Base-by-base conservation (phyloP, 805 yeast genomes). In the Limtongia smithiae region DNA sequence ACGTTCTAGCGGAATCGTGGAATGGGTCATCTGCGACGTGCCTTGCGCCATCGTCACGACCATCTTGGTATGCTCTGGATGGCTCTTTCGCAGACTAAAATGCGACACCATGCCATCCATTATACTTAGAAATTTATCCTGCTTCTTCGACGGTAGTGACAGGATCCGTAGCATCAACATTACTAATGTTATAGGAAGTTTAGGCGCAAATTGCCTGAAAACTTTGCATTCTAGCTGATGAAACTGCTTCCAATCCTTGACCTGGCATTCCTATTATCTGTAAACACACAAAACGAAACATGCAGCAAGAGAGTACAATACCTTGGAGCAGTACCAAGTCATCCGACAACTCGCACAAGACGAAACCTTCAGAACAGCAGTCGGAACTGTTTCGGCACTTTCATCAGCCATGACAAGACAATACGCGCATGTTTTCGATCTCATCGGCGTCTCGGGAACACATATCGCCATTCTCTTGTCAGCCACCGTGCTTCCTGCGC, bases 281-380 rank as follows among this genome's bases (percentile, higher is more conserved):
- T 14, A 25, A 20, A 17, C 14, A 30, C n/a, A n/a, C 12, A 7
- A 25, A 7, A 11, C 34, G 11, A 5, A 9, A 6, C 5, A 7
- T 15, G 4, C 14, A 27, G n/a, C 4, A 17, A 3, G 12, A 39
- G 24, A 21, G 11, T 17, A 11, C 40, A 41, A 9, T n/a, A 48
- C 49, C 28, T 20, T 35, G 1, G 53, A 49, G 34, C 53, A 49
- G 39, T 49, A 49, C 22, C 33, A 37, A 11, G 53, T 44, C n/a
- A 22, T 20, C 1, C 34, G 31, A 25, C 53, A 49, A 8, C 32
- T n/a, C 18, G 40, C 28, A 21, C 53, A 49, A 7, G 44, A 18
- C 18, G 35, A 24, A 35, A 49, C 15, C 24, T 28, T 28, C 36
- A 15, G 31, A 4, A 39, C 38, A 12, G 42, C 27, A n/a, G 21